Conservation (phyloP, 768 basidiomycete genomes). For the Boletus coccyginus region DNA sequence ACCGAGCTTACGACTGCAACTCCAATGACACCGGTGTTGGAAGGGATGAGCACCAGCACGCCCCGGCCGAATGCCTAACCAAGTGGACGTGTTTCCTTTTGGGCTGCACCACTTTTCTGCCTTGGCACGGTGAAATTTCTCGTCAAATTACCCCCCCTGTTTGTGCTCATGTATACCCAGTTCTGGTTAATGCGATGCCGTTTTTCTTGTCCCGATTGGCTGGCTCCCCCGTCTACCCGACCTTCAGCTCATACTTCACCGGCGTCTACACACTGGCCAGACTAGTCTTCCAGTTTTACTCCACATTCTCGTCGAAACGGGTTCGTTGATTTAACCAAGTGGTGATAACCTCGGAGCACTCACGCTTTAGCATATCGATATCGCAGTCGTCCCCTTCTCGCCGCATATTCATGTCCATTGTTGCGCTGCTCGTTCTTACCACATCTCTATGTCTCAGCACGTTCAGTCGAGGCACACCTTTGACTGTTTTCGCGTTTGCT, state of each 20-base stretch:
- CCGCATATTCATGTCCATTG: not conserved
- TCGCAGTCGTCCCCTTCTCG: not conserved
- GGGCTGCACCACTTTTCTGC: not conserved
- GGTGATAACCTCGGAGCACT: not conserved
- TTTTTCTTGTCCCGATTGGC: constrained; percentile 5
- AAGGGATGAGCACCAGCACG: not conserved
- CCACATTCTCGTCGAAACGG: not conserved
- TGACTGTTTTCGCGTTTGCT: not conserved
- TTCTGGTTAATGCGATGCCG: not conserved
- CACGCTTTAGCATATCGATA: not conserved
- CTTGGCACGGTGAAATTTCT: not conserved
- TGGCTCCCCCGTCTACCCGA: not conserved
- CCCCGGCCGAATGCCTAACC: not conserved
- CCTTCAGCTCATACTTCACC: not conserved
- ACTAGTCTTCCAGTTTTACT: not conserved
- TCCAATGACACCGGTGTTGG: not conserved
- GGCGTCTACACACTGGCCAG: not conserved
- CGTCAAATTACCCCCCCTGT: not conserved
- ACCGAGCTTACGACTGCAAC: not conserved
- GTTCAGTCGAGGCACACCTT: not conserved
- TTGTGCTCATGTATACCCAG: not conserved
- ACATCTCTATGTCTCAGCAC: not conserved
- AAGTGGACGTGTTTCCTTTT: constrained; percentile 1
- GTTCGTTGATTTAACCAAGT: not conserved
- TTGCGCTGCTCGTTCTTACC: not conserved